These are phyloP conservation scores for Citrus maxima DNA, from an alignment of 345 rosid genomes.

Conservation along the genomic window DNA sequence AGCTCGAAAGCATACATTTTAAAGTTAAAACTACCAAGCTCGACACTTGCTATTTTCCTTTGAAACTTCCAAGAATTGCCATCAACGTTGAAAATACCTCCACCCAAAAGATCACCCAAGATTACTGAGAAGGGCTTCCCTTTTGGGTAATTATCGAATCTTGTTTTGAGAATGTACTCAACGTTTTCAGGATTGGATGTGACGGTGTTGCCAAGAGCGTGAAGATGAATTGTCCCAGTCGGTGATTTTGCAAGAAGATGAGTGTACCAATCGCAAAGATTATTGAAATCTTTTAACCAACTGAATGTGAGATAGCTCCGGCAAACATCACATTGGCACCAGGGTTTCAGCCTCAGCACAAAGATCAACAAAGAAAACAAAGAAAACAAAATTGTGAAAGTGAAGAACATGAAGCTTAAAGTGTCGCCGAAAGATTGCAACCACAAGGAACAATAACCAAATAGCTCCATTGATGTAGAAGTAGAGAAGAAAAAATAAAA, in stretches of 20 bases:
- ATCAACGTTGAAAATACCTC: slow-evolving; percentile 70
- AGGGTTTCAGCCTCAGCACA: slow-evolving; percentile 25
- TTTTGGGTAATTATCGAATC: slow-evolving; percentile 65
- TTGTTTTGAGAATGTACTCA: slow-evolving; percentile 58
- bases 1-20: slow-evolving; percentile 45
- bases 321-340: slow-evolving; percentile 44
- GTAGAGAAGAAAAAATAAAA: background rate
- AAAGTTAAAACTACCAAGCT: slow-evolving; percentile 50
- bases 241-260: slow-evolving; percentile 39
- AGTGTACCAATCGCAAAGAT: slow-evolving; percentile 48
- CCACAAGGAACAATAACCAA: slow-evolving; percentile 11
- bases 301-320: slow-evolving; percentile 21
- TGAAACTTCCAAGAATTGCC: slow-evolving; percentile 69
- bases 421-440: slow-evolving; percentile 7
- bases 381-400: slow-evolving; percentile 27
- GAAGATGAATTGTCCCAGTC: slow-evolving; percentile 40
- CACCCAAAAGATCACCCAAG: slow-evolving; percentile 66
- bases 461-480: slow-evolving; percentile 18
- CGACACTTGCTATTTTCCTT: slow-evolving; percentile 59
- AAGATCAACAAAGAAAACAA: slow-evolving; percentile 31
- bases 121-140: slow-evolving; percentile 56
- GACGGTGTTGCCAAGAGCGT: slow-evolving; percentile 44
- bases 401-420: slow-evolving; percentile 31
- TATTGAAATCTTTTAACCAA: slow-evolving; percentile 37
- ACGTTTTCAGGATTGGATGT: slow-evolving; percentile 58